Base-by-base conservation (phyloP, 345 rosid species). In the Eucalyptus globulus region DNA sequence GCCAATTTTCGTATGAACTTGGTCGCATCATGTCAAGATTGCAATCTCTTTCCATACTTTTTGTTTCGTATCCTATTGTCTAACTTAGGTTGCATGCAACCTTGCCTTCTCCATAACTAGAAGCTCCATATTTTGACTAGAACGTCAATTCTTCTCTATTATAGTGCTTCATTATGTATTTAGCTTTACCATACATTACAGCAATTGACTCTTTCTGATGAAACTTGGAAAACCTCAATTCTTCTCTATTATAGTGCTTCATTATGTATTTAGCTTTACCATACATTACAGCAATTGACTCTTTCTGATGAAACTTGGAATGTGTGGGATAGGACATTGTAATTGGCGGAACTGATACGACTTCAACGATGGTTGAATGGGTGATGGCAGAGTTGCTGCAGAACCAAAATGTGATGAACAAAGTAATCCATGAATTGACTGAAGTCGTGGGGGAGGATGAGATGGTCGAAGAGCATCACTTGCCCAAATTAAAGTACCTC, bases 311-410 rank as follows among this genome's bases (percentile, higher is more conserved):
- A 27, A 34, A 87, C n/a, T 58, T n/a, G 9, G n/a, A n/a, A 65
- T n/a, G 31, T 14, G 19, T 65, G 72, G 8, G 5, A 83, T 56
- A 86, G 90, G 88, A 89, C 37, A 49, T 86, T 37, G 0, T 89
- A 44, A 67, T 86, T 17, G 90, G 40, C 2, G 90, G 88, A 8
- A 83, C 87, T 2, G 90, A 89, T 49, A 94, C 95, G 8, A 89
- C 95, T 12, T 62, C 93, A 4, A 94, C 94, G 6, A 91, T 89
- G 86, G 49, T 92, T 0, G 97, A 94, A 37, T 95, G 94, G 91
- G 89, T 92, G 19, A 93, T 95, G 95, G 89, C 96, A 2, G 93
- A 92, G 87, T 62, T 95, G 6, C 65, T 93, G 53, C 86, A 90
- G 26, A 90, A 93, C 80, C 93, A 90, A 4, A 89, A 89, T 49